phyloP scores from a whole-genome alignment of 176 grass and related monocot genomes.

The Juncus inflexus region DNA sequence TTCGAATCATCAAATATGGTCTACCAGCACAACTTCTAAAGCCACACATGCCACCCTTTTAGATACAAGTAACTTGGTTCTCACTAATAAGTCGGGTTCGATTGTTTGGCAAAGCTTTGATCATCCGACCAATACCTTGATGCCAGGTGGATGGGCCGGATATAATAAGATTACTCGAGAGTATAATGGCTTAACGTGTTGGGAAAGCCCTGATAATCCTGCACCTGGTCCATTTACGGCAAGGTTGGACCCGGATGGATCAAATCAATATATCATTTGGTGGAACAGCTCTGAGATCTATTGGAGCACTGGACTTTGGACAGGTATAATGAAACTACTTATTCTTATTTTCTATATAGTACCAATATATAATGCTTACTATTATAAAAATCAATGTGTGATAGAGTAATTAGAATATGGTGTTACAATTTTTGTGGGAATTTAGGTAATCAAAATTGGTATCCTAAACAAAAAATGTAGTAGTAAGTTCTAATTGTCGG shows the following conservation, averaged over 20 bases:
- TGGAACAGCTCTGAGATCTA: slow-evolving; percentile 31
- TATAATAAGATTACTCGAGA: slow-evolving; percentile 23
- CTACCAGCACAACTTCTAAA: neutral
- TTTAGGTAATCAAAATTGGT: too few relatives aligned
- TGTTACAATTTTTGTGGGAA: too few relatives aligned
- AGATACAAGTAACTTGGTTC: slow-evolving; percentile 31
- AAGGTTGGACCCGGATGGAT: slow-evolving; percentile 12
- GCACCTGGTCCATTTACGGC: slow-evolving; percentile 26
- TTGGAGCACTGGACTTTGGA: neutral
- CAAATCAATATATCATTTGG: slow-evolving; percentile 18
- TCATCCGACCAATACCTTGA: slow-evolving; percentile 25
- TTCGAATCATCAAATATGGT: slow-evolving; percentile 26
- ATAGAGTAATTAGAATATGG: too few relatives aligned
- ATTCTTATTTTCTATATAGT: too few relatives aligned
- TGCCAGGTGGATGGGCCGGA: slow-evolving; percentile 25
- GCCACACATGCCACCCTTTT: slow-evolving; percentile 14
- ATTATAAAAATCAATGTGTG: too few relatives aligned
- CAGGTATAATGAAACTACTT: too few relatives aligned
- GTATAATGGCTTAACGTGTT: slow-evolving; percentile 10
- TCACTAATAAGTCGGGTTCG: slow-evolving; percentile 8
- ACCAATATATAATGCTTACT: too few relatives aligned
- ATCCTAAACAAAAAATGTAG: too few relatives aligned
- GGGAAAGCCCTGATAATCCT: slow-evolving; percentile 32
- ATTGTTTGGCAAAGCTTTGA: slow-evolving; percentile 39
- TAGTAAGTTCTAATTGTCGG: too few relatives aligned